Evolutionary conservation across 768 basidiomycete genomes (phyloP).

Genomic region (Suillus lakei): DNA sequence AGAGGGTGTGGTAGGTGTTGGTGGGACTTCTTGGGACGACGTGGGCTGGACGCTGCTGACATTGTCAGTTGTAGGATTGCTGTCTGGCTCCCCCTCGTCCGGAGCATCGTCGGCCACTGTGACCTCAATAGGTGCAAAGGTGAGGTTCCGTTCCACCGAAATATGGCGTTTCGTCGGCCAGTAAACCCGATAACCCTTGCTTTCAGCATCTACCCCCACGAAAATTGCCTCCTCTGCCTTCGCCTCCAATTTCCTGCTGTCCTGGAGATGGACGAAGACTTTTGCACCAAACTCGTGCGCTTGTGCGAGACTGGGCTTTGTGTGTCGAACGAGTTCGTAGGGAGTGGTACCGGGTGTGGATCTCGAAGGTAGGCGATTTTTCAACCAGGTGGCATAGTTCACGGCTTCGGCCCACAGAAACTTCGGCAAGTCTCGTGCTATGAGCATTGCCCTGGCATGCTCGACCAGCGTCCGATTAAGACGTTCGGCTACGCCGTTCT

Average conservation of each 20-base stretch:
- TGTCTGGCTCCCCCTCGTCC: conserved; percentile 17
- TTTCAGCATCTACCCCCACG: conserved; percentile 39
- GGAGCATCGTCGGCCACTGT: not conserved
- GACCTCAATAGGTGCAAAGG: not conserved
- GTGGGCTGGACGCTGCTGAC: not conserved
- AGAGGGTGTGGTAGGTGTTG: too few species aligned
- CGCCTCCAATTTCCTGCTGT: conserved; percentile 29
- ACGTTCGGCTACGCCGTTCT: conserved; percentile 38
- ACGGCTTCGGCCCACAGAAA: conserved; percentile 24
- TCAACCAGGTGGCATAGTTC: conserved; percentile 38
- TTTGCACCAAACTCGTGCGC: not conserved
- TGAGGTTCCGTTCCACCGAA: conserved; percentile 37
- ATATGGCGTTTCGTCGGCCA: conserved; percentile 36
- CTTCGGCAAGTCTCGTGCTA: conserved; percentile 24
- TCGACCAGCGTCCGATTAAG: conserved; percentile 33
- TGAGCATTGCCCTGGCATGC: conserved; percentile 24
- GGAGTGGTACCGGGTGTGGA: conserved; percentile 27
- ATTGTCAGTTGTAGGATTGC: not conserved
- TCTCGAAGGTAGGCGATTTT: conserved; percentile 36
- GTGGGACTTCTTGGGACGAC: too few species aligned
- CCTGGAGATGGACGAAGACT: conserved; percentile 24
- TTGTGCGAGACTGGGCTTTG: not conserved
- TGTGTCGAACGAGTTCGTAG: conserved; percentile 16
- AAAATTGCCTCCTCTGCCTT: conserved; percentile 31
- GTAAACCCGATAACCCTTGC: conserved; percentile 39